Conservation (phyloP, 192 early-diverging fungal genomes). For the Entophlyctis luteolus region DNA sequence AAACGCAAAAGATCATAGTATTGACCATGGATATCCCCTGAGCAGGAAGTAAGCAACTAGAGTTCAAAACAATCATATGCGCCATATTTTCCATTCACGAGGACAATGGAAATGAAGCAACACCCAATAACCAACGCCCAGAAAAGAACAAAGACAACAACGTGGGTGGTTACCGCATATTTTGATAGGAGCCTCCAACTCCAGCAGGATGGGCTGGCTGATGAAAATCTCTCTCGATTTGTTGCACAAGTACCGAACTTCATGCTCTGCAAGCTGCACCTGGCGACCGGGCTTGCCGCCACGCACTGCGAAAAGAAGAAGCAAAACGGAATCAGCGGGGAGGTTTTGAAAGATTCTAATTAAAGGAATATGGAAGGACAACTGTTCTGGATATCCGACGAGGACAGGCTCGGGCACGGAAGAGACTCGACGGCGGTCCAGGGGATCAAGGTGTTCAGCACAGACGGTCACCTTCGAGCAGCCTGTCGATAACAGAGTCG, state of each 20-base stretch:
- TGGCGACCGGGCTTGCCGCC: constrained; percentile 94
- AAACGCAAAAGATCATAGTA: constrained; percentile 94
- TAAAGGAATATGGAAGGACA: neutral
- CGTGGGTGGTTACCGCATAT: constrained; percentile 70
- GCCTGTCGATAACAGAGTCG: constrained; percentile 84
- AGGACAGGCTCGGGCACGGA: neutral
- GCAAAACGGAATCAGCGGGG: neutral
- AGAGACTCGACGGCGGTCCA: neutral
- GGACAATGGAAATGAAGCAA: neutral
- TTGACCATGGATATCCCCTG: constrained; percentile 87
- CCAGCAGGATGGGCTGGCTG: constrained; percentile 84
- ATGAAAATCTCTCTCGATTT: constrained; percentile 94
- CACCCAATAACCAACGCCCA: neutral
- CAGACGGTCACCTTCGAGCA: constrained; percentile 76
- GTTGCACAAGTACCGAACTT: constrained; percentile 91
- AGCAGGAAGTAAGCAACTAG: neutral
- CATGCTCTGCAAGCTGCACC: constrained; percentile 89
- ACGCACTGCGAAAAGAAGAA: too few species aligned
- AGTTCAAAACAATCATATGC: neutral
- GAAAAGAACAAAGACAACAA: neutral
- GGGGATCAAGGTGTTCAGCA: neutral
- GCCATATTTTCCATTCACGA: neutral
- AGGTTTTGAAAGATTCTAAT: neutral
- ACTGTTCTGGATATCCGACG: neutral
- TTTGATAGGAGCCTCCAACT: constrained; percentile 92